Evolutionary conservation across 2,329 filamentous ascomycete species (phyloP), one percentile per base, ranked within the genome.

Genomic region (Ophiostoma australiae): DNA sequence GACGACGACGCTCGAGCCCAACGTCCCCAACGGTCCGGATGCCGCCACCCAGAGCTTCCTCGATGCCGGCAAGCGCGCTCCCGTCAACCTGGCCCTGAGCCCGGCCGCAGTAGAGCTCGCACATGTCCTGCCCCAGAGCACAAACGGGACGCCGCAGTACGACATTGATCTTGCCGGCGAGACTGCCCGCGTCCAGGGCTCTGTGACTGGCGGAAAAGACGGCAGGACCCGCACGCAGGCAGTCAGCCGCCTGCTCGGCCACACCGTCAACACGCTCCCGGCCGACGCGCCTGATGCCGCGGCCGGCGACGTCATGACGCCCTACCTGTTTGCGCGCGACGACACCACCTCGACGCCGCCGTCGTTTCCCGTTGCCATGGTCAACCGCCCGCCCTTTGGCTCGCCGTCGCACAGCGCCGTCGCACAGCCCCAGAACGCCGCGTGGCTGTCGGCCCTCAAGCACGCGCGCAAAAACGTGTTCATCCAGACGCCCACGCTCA

Each of bases 401-500:
- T 81, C 84, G 0, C 84, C 87, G 1, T 90, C 87, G 74, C 86
- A 90, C 71, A 81, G 82, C 23, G 87, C 84, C 23, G 80, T 88
- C 2, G 81, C 85, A 68, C 89, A 88, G 2, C 91, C 91, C 0
- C 91, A 94, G 75, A 93, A 94, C 75, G 89, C 89, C 68, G 89
- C 89, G 0, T 94, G 89, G 86, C 80, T 93, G 0, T 90, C 90
- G 0, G 85, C 89, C 0, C 83, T 94, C 8, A 83, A 87, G 1
- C 85, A 93, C 74, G 90, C 91, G 0, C 78, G 82, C 70, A 80
- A 80, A 15, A 84, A 80, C 37, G 84, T 94, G n/a, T 92, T 94
- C 76, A 93, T 94, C 72, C 90, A 94, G 77, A 89, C 90, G 0
- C 91, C 91, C 0, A 90, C 92, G 31, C 83, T 94, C 52, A 94